Base-by-base conservation (phyloP, 257 asterid genomes). In the Solanum medicagineum region DNA sequence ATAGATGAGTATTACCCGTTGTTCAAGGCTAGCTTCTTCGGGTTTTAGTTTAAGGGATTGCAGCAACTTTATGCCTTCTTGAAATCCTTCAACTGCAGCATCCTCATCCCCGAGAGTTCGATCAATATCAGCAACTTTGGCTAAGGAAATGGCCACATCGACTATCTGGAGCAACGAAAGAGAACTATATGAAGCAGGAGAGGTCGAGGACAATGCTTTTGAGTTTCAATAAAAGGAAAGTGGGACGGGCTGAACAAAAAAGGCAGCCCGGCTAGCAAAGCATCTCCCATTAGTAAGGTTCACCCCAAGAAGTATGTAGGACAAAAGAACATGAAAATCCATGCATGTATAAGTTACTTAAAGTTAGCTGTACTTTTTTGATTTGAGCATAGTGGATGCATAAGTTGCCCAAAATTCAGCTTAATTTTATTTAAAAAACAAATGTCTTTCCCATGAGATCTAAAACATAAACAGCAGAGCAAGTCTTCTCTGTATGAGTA, bases 91-190 rank as follows among this genome's bases (percentile, higher is more conserved):
- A 80, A 90, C 66, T 54, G 98, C 97, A 47, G 91, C 80, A 81
- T 87, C 92, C 84, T 95, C 98, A 49, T 91, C 86, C 3, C 94
- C 97, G 20, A 96, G 88, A 86, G 92, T 96, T 92, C 97, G 93
- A 87, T 95, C 98, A 36, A 92, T 95, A 71, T 96, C 98, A 49
- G 99, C 97, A 63, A 94, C 99, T 92, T 96, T 96, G 49, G 97
- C 99, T 68, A 96, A 93, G 63, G 99, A 96, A 85, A 86, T 75
- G 40, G 97, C 97, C 59, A 93, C 90, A 84, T 96, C 98, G 85
- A 96, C 87, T 63, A 88, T 89, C 99, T 96, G 93, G 77, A 32
- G 85, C 60, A 24, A 70, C 1, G 59, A 74, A 56, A 15, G 26
- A 80, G 8, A 79, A 26, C 79, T 80, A 86, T 74, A 84, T 24